These are phyloP conservation scores for Pseudonectria buxi DNA, from an alignment of 2,329 filamentous ascomycete genomes.

Conservation along the genomic window DNA sequence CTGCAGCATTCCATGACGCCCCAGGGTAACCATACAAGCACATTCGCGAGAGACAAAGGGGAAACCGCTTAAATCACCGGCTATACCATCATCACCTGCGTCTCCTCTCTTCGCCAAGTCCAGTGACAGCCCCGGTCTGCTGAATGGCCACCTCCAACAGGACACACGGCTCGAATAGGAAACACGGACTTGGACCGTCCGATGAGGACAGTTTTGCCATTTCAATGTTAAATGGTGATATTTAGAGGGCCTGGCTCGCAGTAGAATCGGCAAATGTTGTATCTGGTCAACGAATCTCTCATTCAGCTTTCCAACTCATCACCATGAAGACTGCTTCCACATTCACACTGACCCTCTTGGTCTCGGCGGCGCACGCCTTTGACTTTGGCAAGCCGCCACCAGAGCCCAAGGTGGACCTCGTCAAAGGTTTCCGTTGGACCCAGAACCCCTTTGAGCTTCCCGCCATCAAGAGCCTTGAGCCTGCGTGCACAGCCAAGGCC, in stretches of 20 bases:
- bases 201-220: conserved; percentile 21
- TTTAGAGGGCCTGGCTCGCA: too few species aligned
- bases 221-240: background rate
- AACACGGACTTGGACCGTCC: conserved; percentile 20
- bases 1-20: too few species aligned
- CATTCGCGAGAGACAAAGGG: too few species aligned
- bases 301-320: background rate
- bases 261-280: background rate
- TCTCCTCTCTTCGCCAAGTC: background rate
- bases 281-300: too few species aligned
- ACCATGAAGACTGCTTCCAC: conserved; percentile 19
- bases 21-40: too few species aligned
- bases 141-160: too few species aligned
- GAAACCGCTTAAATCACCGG: too few species aligned
- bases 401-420: conserved; percentile 27
- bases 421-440: conserved; percentile 34
- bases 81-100: too few species aligned
- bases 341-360: conserved; percentile 5
- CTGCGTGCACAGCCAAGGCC: conserved; percentile 27
- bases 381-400: conserved; percentile 15
- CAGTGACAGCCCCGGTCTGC: background rate
- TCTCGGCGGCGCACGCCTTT: conserved; percentile 21
- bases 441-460: conserved; percentile 30
- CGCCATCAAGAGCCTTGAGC: conserved; percentile 23
- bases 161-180: conserved; percentile 11